These are phyloP conservation scores for Radiomyces spectabilis DNA, from an alignment of 192 early-diverging fungal genomes.

Conservation along the genomic window DNA sequence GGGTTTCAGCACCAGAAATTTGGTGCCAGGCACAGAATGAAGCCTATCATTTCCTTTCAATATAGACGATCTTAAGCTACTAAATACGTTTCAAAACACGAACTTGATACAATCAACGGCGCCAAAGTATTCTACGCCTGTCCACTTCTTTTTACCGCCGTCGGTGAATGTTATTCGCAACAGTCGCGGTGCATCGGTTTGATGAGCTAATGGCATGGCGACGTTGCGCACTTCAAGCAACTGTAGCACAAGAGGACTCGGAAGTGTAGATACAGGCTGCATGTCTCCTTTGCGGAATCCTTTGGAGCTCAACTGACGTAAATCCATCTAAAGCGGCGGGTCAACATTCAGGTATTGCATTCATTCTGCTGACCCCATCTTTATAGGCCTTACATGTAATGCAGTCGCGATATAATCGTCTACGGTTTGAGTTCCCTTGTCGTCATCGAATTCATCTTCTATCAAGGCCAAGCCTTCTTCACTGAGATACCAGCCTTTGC, in stretches of 20 bases:
- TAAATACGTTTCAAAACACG: background rate
- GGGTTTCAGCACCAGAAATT: constrained; percentile 10
- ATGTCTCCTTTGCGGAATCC: constrained; percentile 6
- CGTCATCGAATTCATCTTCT: constrained; percentile 5
- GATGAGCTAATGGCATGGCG: constrained; percentile 16
- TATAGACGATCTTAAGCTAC: background rate
- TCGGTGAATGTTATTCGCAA: constrained; percentile 23
- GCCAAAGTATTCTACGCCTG: constrained; percentile 23
- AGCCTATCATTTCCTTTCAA: constrained; percentile 1
- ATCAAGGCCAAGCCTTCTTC: constrained; percentile 9
- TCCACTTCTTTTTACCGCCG: constrained; percentile 23
- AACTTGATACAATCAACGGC: constrained; percentile 12
- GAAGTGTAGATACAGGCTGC: background rate
- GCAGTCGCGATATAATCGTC: constrained; percentile 9
- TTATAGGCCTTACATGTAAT: constrained; percentile 7
- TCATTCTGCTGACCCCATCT: background rate
- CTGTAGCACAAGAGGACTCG: constrained; percentile 14
- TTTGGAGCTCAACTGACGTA: constrained; percentile 7
- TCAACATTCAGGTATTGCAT: background rate
- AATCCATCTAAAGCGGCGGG: constrained; percentile 7
- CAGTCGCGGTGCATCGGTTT: constrained; percentile 16
- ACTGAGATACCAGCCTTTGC: constrained; percentile 16
- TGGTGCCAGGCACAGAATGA: constrained; percentile 27
- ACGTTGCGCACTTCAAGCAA: constrained; percentile 21
- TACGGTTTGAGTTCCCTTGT: background rate